Base-by-base conservation (phyloP, 768 basidiomycete genomes). In the Podaxis rugospora region DNA sequence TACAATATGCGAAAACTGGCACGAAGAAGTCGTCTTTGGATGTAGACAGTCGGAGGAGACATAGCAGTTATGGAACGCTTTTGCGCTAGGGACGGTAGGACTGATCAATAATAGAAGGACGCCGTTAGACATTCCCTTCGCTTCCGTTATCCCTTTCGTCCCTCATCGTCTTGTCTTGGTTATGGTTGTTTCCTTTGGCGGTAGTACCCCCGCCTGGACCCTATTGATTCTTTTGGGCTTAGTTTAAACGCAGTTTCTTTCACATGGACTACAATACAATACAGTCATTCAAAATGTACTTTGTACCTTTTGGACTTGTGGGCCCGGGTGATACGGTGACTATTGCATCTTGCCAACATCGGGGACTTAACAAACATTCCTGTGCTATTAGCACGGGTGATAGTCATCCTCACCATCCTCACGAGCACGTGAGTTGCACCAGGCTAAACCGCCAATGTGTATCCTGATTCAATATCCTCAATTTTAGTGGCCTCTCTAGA, bases 291-390 rank as follows among this genome's bases (percentile, higher is more conserved):
- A 49, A 49, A 23, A 4, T 49, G 47, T 49, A 27, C 18, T 18
- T 40, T 18, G 1, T 21, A 49, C 47, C 21, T 11, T 16, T 27
- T 23, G 21, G 47, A 49, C 25, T 13, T 49, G 9, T 13, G 42
- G 21, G 18, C 42, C 18, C 6, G 18, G 3, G 18, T 44, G 18
- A 9, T 21, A 25, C 21, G 11, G 21, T 49, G 18, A 49, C 10
- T 21, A 49, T 23, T 47, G 4, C 18, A 23, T 7, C 47, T 23
- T 7, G 11, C 10, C 36, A 39, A 39, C 18, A 16, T 51, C 25
- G 25, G n/a, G 16, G 5, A 55, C 54, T 55, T 59, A 59, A 28
- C 47, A 59, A 59, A 51, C 32, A 40, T 10, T 32, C 57, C 57
- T 59, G 10, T 18, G 42, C 49, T 27, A 37, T 42, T 50, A 50